Percentiles rank a stretch among this genome's conserved stretches.
Conservation (phyloP, 306 rosid genomes). For the Mucuna pruriens region DNA sequence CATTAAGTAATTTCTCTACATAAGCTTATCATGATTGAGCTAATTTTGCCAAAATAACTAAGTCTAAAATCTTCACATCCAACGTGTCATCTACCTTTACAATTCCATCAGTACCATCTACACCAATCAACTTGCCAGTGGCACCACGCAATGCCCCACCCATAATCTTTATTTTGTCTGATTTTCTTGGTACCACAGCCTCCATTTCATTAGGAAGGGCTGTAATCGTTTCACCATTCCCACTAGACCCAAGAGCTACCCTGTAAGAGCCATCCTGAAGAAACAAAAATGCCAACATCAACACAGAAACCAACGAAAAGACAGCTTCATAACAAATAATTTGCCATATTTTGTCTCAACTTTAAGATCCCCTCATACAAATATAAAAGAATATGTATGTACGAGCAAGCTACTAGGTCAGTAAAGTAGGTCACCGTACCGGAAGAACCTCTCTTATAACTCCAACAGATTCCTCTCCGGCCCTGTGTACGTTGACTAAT, state of each 20-base stretch:
- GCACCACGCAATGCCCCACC: conserved; percentile 87
- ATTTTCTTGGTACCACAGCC: conserved; percentile 80
- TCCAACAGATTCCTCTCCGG: conserved; percentile 83
- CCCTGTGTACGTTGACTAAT: conserved; percentile 79
- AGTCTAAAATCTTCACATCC: conserved; percentile 92
- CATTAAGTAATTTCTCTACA: conserved; percentile 25
- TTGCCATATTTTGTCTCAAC: neutral
- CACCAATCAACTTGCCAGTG: conserved; percentile 96
- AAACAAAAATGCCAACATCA: conserved; percentile 5
- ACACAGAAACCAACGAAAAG: neutral
- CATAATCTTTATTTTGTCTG: conserved; percentile 85
- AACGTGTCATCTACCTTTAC: conserved; percentile 92
- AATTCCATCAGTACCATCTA: conserved; percentile 96
- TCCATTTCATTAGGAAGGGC: conserved; percentile 77
- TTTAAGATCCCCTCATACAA: neutral
- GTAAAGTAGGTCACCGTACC: conserved; percentile 67
- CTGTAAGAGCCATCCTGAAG: conserved; percentile 87
- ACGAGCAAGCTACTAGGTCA: neutral
- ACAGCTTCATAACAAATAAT: neutral
- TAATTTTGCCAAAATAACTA: conserved; percentile 85
- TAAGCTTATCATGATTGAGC: conserved; percentile 51
- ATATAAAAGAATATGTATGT: neutral
- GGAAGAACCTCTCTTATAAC: conserved; percentile 82
- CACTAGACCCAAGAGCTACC: conserved; percentile 76
- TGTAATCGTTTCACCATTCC: conserved; percentile 73